Evolutionary conservation across 306 rosid genomes (phyloP).

Genomic region (Pterocarpus macrocarpus): DNA sequence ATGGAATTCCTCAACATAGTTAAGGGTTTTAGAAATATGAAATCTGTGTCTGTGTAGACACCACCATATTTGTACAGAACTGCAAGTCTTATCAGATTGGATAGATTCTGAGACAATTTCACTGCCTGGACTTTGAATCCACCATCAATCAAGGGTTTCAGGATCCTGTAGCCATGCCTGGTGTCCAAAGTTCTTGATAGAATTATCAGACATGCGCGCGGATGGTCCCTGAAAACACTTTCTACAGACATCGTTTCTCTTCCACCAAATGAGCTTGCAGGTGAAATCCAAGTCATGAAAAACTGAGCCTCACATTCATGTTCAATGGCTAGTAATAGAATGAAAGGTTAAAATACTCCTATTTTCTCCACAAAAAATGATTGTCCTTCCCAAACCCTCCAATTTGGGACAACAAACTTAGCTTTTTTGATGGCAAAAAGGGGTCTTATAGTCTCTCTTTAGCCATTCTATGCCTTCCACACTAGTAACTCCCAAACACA

Average conservation of each 20-base stretch:
- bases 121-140: constrained; percentile 66
- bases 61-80: constrained; percentile 77
- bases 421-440: too few relatives aligned
- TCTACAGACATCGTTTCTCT: constrained; percentile 65
- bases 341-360: too few relatives aligned
- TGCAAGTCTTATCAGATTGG: constrained; percentile 72
- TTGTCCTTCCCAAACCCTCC: too few relatives aligned
- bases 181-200: constrained; percentile 74
- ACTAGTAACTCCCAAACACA: too few relatives aligned
- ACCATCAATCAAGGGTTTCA: constrained; percentile 63
- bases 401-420: too few relatives aligned
- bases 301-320: constrained; percentile 55
- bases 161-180: constrained; percentile 52
- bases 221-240: constrained; percentile 70
- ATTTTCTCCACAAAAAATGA: too few relatives aligned
- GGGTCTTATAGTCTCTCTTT: too few relatives aligned
- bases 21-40: constrained; percentile 65
- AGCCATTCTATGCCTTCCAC: too few relatives aligned
- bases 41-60: constrained; percentile 68
- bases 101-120: constrained; percentile 68
- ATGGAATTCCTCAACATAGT: constrained; percentile 62
- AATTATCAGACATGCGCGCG: constrained; percentile 65
- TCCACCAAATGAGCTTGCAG: constrained; percentile 48
- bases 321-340: too few relatives aligned
- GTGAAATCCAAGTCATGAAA: constrained; percentile 78